Conservation (phyloP, 257 asterid genomes). For the Lantana camara region DNA sequence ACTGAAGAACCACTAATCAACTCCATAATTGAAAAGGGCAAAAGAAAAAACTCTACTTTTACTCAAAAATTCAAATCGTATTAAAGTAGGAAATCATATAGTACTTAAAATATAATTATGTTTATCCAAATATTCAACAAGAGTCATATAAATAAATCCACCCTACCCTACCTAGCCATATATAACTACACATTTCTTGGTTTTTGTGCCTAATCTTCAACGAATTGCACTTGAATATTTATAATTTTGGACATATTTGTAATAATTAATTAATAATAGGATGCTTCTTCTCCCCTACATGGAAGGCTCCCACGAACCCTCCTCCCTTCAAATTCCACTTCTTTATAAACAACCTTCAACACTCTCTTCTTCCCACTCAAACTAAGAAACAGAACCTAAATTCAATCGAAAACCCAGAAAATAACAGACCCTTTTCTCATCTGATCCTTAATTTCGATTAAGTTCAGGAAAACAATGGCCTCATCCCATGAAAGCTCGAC, state of each 20-base stretch:
- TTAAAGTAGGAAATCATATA: no score
- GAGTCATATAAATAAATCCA: no score
- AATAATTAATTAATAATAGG: not conserved
- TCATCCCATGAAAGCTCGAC: conserved; percentile 43
- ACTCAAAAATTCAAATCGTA: no score
- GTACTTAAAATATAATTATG: no score
- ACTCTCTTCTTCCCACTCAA: conserved; percentile 34
- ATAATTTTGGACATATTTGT: not conserved
- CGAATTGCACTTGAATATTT: no score
- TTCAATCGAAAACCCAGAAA: not conserved
- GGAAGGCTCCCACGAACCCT: conserved; percentile 39
- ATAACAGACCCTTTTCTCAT: not conserved
- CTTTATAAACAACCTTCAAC: conserved; percentile 4
- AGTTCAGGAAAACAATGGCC: conserved; percentile 16
- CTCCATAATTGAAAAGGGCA: no score
- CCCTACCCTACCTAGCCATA: no score
- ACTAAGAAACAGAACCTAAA: not conserved
- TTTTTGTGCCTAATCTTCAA: no score
- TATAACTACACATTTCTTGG: no score
- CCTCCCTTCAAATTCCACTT: not conserved
- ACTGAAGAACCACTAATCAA: no score
- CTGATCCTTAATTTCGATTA: not conserved
- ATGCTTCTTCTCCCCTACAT: conserved; percentile 38
- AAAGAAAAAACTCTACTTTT: no score
- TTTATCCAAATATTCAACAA: no score